Base-by-base conservation (phyloP, 108 stramenopile species). In the Skeletonema grethae region DNA sequence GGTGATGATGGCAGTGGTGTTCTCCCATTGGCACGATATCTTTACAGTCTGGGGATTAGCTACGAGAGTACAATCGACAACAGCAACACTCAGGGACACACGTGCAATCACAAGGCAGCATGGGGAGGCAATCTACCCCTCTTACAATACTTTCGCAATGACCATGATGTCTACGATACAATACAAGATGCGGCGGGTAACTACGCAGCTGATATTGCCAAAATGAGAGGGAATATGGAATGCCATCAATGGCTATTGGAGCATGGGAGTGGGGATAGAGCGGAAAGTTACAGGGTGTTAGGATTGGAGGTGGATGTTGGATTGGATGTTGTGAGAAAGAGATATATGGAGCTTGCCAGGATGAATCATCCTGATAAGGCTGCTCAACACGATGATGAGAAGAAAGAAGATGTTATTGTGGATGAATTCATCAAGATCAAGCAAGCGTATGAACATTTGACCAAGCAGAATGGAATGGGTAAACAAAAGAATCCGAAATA, bases 81-180 rank as follows among this genome's bases (percentile, higher is more conserved):
- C 67, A 61, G 74, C 65, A 76, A 85, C 45, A 63, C 73, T 1
- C 89, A 90, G 41, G 89, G 90, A 8, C 90, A 92, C 57, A 81
- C 91, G 0, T 78, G 88, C 16, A 69, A 81, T 25, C 93, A 95
- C 76, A 95, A 95, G 78, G 90, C 93, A 0, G 83, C 86, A 3
- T 95, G 93, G 93, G 88, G 90, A 65, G 93, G 93, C 0, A 88
- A 95, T 62, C 31, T 95, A 41, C 56, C 70, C 0, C 63, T 95
- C 16, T 25, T 90, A 13, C 60, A 75, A 48, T 92, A 89, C 50
- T 82, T 89, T 36, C 83, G 76, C 18, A 66, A 88, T 29, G 80
- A 84, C 32, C 86, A 88, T 68, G 86, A 65, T 50, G 65, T 95
- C 18, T 87, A 73, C 55, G 93, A 95, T 50, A 85, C 86, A 30